Conservation (phyloP, 148 eudicot species). For the Heliamphora exappendiculata region DNA sequence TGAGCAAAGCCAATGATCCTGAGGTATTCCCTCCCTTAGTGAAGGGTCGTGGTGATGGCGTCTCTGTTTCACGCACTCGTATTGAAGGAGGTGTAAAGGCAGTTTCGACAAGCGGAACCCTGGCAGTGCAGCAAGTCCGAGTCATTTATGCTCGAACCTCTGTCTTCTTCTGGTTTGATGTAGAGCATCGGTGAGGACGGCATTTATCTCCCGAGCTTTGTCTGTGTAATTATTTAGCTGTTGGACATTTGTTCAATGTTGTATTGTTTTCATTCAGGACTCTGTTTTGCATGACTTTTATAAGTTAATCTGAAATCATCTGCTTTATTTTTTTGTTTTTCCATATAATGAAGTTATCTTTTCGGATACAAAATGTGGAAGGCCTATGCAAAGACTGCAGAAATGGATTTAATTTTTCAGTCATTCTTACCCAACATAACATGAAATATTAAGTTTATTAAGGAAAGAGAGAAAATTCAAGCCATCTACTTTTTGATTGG, state of each 20-base stretch:
- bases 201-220: not conserved
- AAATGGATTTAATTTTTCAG: no score
- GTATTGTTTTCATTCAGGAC: not conserved
- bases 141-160: slow-evolving; percentile 76
- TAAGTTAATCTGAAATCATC: no score
- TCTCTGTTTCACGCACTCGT: slow-evolving; percentile 68
- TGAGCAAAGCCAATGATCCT: slow-evolving; percentile 51
- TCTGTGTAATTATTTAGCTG: not conserved
- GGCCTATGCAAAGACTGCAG: no score
- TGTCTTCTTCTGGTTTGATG: slow-evolving; percentile 88
- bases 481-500: no score
- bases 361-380: no score
- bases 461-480: no score
- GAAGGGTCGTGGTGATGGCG: slow-evolving; percentile 53
- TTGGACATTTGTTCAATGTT: not conserved
- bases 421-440: no score
- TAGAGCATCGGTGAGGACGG: slow-evolving; percentile 42
- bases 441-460: no score
- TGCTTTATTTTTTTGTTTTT: no score
- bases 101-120: slow-evolving; percentile 69
- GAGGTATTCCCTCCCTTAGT: slow-evolving; percentile 29
- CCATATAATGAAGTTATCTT: no score
- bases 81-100: slow-evolving; percentile 97
- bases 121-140: slow-evolving; percentile 71
- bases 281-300: no score